Evolutionary conservation across 2,329 filamentous ascomycete genomes (phyloP).

Genomic region (Fusarium camptoceras): DNA sequence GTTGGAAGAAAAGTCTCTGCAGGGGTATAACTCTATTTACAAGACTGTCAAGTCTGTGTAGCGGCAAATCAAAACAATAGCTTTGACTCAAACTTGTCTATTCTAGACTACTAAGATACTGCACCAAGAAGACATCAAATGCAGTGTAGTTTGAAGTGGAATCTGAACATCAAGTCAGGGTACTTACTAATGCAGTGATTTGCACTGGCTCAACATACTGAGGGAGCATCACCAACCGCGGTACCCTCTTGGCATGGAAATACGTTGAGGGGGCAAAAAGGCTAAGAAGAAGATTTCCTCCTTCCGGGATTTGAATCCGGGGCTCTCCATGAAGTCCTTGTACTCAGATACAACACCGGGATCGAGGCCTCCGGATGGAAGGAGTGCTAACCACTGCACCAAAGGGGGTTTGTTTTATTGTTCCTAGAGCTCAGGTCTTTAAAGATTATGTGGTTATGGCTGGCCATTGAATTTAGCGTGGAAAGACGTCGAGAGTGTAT

Average conservation of each 20-base stretch:
- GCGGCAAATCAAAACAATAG: not conserved
- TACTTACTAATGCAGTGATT: not conserved
- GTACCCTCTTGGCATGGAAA: not conserved
- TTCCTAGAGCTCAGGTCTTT: not conserved
- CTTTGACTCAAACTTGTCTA: not conserved
- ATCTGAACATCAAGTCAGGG: no score
- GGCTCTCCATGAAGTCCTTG: not conserved
- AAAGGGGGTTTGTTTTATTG: not conserved
- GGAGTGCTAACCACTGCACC: not conserved
- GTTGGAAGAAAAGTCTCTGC: conserved; percentile 35
- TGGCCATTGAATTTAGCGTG: not conserved
- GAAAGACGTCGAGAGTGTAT: not conserved
- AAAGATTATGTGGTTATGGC: not conserved
- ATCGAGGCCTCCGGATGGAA: no score
- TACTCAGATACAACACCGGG: no score
- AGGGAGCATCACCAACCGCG: not conserved
- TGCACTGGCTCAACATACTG: not conserved
- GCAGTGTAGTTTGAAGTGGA: not conserved
- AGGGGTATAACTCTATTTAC: conserved; percentile 42
- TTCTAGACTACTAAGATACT: not conserved
- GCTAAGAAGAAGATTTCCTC: no score
- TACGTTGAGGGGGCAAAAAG: not conserved
- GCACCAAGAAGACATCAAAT: not conserved
- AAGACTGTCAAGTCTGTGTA: conserved; percentile 30
- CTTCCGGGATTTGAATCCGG: not conserved